Base-by-base conservation (phyloP, 352 stramenopile genomes). In the Phytopythium vexans region DNA sequence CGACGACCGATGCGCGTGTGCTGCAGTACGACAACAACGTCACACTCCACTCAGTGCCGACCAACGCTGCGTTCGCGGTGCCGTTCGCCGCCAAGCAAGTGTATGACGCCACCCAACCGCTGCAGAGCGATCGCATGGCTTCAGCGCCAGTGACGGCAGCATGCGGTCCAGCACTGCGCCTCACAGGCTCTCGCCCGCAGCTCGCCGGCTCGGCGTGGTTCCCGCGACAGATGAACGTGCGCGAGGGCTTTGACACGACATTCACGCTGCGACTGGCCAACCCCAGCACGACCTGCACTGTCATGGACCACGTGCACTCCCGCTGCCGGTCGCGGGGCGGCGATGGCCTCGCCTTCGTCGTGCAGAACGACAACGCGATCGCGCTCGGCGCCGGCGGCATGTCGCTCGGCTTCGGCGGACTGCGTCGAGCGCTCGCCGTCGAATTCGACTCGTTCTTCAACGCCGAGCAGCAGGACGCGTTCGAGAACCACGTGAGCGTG, bases 381-480 rank as follows among this genome's bases (percentile, higher is more conserved):
- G 77, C 73, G 8, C 50, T 97, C 5, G 92, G 92, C 3, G 50
- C 52, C 3, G 72, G 73, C 1, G 89, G 90, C 21, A 78, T 78
- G 63, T 75, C 78, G 5, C 63, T 98, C 9, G 94, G 94, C 2
- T 98, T 97, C 50, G 86, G 72, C 3, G 88, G 88, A 4, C 72
- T 98, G 33, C 47, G 51, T n/a, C 94, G 97, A 52, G 68, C 80
- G 9, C 51, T 98, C 1, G 91, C 70, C 3, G 58, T 98, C 12
- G 92, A 98, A 58, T 97, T 98, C 50, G 92, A 98, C 62, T 97
- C 89, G 9, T 97, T 82, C 74, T 96, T 86, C 70, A 97, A 98
- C 63, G 58, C 70, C 6, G 88, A 97, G 34, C 68, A 89, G 49
- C 48, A 80, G 11, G 92, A 98, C 43, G 70, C 68, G 31, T 97